Conservation (phyloP, 2,329 filamentous ascomycete species). For the Cladophialophora psammophila region DNA sequence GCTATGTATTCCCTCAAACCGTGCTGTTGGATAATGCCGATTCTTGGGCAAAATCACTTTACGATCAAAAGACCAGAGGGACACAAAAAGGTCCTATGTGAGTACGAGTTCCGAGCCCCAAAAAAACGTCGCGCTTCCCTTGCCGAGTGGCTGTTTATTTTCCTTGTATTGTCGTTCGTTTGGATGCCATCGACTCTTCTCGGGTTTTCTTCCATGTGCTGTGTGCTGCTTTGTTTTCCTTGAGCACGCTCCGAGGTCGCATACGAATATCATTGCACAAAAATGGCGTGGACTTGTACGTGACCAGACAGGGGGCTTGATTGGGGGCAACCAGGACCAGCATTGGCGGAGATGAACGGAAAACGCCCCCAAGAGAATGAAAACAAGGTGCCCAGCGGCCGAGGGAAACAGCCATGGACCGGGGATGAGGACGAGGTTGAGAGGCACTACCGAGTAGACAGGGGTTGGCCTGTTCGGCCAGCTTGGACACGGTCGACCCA, state of each 20-base stretch:
- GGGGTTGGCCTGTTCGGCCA: not conserved
- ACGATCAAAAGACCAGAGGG: no score
- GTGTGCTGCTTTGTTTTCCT: not conserved
- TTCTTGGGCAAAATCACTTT: no score
- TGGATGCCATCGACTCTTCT: no score
- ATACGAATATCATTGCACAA: constrained; percentile 11
- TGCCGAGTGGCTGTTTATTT: no score
- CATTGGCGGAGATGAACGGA: constrained; percentile 25
- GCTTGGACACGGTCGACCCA: not conserved
- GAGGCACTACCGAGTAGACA: not conserved
- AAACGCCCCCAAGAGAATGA: constrained; percentile 10
- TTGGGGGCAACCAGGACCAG: constrained; percentile 4
- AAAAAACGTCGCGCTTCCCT: no score
- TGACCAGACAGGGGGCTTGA: constrained; percentile 4
- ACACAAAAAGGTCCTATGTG: no score
- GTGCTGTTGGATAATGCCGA: no score
- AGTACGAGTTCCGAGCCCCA: no score
- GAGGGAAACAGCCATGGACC: constrained; percentile 5
- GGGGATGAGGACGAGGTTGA: constrained; percentile 5
- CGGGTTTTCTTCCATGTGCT: not conserved
- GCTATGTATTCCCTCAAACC: no score
- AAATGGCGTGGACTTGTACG: constrained; percentile 15
- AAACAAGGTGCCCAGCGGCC: constrained; percentile 7
- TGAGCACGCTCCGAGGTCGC: not conserved
- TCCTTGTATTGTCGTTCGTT: no score